These are phyloP conservation scores for Gossypium trilobum DNA, from an alignment of 441 rosid genomes.

Conservation along the genomic window DNA sequence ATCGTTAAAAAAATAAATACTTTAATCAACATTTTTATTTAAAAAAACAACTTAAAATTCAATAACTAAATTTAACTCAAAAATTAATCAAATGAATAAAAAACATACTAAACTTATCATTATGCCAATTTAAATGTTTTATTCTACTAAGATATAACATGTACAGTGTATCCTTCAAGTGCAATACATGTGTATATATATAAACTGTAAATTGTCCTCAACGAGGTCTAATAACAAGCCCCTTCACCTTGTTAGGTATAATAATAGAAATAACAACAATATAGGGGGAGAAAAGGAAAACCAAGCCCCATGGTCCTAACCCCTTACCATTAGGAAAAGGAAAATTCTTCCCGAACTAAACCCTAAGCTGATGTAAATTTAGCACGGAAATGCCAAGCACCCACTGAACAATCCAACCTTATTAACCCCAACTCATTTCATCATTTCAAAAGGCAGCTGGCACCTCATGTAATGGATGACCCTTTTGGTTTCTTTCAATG, in stretches of 20 bases:
- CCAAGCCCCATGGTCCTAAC: background rate
- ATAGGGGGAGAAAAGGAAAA: background rate
- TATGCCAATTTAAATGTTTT: no score
- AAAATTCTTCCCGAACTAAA: background rate
- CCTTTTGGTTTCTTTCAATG: constrained; percentile 66
- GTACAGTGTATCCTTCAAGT: no score
- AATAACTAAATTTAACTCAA: no score
- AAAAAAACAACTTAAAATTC: no score
- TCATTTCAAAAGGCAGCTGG: constrained; percentile 53
- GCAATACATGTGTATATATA: no score
- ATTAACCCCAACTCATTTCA: background rate
- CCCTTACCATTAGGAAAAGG: background rate
- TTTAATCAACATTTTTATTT: no score
- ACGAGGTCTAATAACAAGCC: background rate
- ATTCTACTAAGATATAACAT: no score
- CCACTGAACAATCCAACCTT: background rate
- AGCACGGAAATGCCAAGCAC: background rate
- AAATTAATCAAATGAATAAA: no score
- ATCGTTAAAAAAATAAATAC: no score
- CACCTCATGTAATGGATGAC: constrained; percentile 82
- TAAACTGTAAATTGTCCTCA: no score
- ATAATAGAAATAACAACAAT: background rate
- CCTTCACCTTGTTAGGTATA: background rate
- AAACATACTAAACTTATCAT: no score
- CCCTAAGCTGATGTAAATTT: background rate